These are phyloP conservation scores for Piloderma croceum DNA, from an alignment of 768 basidiomycete genomes.

Conservation along the genomic window DNA sequence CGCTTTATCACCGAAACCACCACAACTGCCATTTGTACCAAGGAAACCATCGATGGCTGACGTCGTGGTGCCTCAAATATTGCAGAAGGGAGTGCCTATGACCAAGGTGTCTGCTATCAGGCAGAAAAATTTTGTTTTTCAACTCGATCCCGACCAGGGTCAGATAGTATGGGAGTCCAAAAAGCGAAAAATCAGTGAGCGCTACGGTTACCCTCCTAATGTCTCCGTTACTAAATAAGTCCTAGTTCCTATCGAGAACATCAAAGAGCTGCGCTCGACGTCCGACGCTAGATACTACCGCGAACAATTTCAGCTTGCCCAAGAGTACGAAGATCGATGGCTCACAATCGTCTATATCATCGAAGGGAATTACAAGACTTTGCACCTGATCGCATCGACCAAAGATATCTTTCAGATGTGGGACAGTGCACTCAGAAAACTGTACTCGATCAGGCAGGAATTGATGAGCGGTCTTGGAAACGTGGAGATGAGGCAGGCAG, in stretches of 20 bases:
- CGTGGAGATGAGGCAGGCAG: constrained; percentile 53
- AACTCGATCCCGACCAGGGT: constrained; percentile 74
- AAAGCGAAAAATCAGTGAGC: constrained; percentile 59
- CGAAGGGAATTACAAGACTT: constrained; percentile 74
- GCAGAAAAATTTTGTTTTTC: constrained; percentile 64
- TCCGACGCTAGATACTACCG: constrained; percentile 66
- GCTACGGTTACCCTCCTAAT: not conserved
- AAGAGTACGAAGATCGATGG: constrained; percentile 66
- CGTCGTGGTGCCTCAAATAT: constrained; percentile 47
- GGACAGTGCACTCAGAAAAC: constrained; percentile 53
- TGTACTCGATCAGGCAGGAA: constrained; percentile 61
- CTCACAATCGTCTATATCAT: constrained; percentile 81
- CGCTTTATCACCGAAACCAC: not conserved
- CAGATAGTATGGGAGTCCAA: constrained; percentile 77
- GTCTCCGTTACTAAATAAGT: constrained; percentile 4
- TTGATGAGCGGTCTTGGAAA: constrained; percentile 66
- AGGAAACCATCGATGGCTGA: constrained; percentile 22
- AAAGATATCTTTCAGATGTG: constrained; percentile 34
- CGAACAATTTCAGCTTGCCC: constrained; percentile 58
- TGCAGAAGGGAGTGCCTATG: constrained; percentile 67
- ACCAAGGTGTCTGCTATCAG: constrained; percentile 79
- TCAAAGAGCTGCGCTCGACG: constrained; percentile 81
- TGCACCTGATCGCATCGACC: constrained; percentile 76
- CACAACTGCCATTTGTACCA: not conserved
- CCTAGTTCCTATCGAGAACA: constrained; percentile 77